Evolutionary conservation across 306 rosid genomes (phyloP).

Genomic region (Quercus cerris): DNA sequence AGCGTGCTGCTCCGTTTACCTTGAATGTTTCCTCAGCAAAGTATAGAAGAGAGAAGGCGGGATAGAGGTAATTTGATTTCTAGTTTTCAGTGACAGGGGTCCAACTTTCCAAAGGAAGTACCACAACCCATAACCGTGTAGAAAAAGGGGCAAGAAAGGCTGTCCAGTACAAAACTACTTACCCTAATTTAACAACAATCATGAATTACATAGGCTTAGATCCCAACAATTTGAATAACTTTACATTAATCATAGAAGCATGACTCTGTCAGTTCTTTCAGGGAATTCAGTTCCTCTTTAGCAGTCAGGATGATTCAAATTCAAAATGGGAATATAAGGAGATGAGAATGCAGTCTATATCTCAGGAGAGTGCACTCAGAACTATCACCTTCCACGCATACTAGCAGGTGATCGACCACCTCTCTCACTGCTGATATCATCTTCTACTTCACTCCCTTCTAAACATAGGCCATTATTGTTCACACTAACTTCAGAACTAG

Average conservation of each 20-base stretch:
- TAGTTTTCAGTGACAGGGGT: background rate
- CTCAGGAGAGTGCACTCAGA: conserved; percentile 22
- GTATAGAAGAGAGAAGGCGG: background rate
- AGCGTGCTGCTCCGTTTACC: background rate
- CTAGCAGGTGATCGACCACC: conserved; percentile 70
- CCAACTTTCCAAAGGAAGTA: conserved; percentile 12
- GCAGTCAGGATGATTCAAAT: conserved; percentile 30
- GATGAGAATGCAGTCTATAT: conserved; percentile 11
- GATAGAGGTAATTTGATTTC: background rate
- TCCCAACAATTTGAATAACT: conserved; percentile 44
- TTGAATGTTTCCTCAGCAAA: background rate
- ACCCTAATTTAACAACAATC: conserved; percentile 42
- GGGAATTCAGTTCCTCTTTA: conserved; percentile 26
- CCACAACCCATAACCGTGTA: conserved; percentile 14
- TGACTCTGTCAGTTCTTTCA: conserved; percentile 38
- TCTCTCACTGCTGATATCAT: conserved; percentile 73
- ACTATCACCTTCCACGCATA: conserved; percentile 58
- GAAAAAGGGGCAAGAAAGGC: conserved; percentile 35
- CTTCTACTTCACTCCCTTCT: conserved; percentile 72
- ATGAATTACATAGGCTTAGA: conserved; percentile 36
- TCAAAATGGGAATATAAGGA: conserved; percentile 5
- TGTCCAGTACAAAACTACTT: conserved; percentile 39
- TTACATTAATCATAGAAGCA: conserved; percentile 48
- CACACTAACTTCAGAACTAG: conserved; percentile 89
- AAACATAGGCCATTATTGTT: conserved; percentile 84